phyloP scores from a whole-genome alignment of 768 basidiomycete species.

The Lyophyllum semitale region DNA sequence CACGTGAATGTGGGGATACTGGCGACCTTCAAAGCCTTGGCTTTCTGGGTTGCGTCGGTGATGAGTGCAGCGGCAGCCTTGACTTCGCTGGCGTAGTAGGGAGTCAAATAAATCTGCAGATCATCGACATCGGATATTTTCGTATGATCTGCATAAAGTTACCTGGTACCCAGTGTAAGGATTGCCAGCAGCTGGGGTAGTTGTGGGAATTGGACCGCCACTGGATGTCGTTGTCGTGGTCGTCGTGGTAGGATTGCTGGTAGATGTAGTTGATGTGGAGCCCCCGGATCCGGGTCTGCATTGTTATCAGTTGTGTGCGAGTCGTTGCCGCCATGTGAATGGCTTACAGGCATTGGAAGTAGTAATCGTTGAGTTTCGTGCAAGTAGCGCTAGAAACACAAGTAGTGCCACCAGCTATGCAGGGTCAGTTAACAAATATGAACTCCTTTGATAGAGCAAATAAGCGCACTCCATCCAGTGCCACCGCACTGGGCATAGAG shows the following conservation, averaged over 20 bases:
- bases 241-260: conserved; percentile 20
- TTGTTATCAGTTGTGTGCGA: background rate
- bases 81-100: conserved; percentile 59
- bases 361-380: conserved; percentile 33
- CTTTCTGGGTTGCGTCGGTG: conserved; percentile 46
- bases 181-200: conserved; percentile 47
- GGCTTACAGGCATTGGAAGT: conserved; percentile 44
- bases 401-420: conserved; percentile 38
- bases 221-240: conserved; percentile 19
- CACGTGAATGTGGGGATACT: conserved; percentile 64
- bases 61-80: conserved; percentile 48
- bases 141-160: background rate
- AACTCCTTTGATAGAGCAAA: conserved; percentile 22
- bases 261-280: conserved; percentile 17
- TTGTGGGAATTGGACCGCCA: conserved; percentile 29
- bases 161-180: conserved; percentile 54
- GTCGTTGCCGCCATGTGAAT: background rate
- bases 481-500: conserved; percentile 59
- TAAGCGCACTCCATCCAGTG: conserved; percentile 46
- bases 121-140: background rate
- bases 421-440: background rate
- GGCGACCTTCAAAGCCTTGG: conserved; percentile 56
- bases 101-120: conserved; percentile 49
- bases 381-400: conserved; percentile 41
- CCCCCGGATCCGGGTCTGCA: conserved; percentile 19